A percentile compares a stretch with the other conserved stretches of the same genome.
These are phyloP conservation scores for Amaranthus cruentus DNA, from an alignment of 148 eudicot genomes.

Conservation along the genomic window DNA sequence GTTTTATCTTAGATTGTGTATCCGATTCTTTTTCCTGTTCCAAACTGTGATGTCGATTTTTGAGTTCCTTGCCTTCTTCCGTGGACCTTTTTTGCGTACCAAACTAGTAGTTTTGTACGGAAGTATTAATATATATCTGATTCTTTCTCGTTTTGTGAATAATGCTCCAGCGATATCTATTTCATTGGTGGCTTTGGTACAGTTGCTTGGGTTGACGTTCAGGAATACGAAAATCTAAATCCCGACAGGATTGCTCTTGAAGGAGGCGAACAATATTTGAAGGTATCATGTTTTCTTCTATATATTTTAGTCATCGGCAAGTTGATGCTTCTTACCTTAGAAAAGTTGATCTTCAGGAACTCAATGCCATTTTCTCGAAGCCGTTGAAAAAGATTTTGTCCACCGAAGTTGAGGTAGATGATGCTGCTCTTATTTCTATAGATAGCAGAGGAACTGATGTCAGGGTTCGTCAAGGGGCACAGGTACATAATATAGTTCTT, in stretches of 20 bases:
- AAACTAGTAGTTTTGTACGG: no score
- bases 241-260: constrained; percentile 93
- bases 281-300: constrained; percentile 37
- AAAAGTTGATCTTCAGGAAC: constrained; percentile 44
- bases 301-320: no score
- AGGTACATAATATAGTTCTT: constrained; percentile 38
- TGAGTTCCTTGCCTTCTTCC: neutral
- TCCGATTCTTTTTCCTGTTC: no score
- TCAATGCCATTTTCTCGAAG: constrained; percentile 85
- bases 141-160: constrained; percentile 1
- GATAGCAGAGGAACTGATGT: constrained; percentile 94
- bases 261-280: constrained; percentile 91
- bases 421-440: constrained; percentile 91
- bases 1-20: no score
- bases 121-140: neutral
- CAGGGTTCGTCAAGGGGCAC: constrained; percentile 96
- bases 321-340: no score
- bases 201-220: constrained; percentile 96
- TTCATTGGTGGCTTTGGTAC: constrained; percentile 99
- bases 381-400: constrained; percentile 81
- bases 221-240: constrained; percentile 69
- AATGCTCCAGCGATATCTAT: constrained; percentile 70
- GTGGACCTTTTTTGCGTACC: neutral
- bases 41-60: neutral
- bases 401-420: constrained; percentile 76